Evolutionary conservation across 495 filamentous ascomycete genomes (phyloP).

Genomic region (Aspergillus heteromorphus): DNA sequence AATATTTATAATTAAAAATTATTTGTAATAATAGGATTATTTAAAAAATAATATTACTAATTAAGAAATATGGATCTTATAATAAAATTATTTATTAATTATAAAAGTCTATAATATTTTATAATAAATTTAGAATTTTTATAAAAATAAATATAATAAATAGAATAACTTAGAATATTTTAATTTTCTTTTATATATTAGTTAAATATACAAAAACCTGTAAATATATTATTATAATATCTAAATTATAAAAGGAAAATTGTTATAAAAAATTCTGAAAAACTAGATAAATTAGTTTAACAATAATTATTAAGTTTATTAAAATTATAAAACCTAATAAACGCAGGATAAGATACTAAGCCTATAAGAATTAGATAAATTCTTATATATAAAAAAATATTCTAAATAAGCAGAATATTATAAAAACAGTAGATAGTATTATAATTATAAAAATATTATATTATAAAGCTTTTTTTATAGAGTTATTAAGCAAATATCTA

Average conservation of each 20-base stretch:
- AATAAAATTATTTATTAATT: neutral
- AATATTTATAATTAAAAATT: neutral
- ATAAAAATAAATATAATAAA: neutral
- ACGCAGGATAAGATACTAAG: neutral
- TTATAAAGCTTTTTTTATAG: neutral
- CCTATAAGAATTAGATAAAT: neutral
- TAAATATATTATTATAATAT: constrained; percentile 1
- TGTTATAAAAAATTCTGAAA: neutral
- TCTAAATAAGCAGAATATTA: neutral
- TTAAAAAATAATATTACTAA: neutral
- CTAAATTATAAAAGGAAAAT: neutral
- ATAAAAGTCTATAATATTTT: neutral
- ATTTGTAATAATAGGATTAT: neutral
- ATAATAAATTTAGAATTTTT: neutral
- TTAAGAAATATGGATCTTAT: neutral
- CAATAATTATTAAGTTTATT: neutral
- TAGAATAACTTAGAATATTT: neutral
- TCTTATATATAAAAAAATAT: neutral
- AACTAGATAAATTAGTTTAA: neutral
- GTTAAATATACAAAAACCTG: neutral
- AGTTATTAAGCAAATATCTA: neutral
- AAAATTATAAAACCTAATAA: neutral
- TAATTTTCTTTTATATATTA: neutral
- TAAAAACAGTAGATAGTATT: neutral
- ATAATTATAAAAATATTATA: neutral